Percentiles rank a stretch among this genome's conserved stretches.
Conservation (phyloP, 345 rosid species). For the Eutrema yunnanense region DNA sequence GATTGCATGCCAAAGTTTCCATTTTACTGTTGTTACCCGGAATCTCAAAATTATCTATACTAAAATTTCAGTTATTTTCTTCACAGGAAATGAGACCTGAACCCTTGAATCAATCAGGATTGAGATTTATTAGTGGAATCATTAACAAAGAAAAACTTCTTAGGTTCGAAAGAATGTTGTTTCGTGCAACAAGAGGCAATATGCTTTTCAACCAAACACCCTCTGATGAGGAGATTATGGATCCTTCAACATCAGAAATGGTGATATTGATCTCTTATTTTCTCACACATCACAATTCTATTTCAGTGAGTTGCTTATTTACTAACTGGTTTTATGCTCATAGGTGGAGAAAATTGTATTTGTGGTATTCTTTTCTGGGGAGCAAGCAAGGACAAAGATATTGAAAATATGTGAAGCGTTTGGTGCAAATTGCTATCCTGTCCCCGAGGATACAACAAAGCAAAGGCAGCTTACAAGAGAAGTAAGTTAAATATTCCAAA, state of each 20-base stretch:
- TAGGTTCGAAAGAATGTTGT: slow-evolving; percentile 89
- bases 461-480: slow-evolving; percentile 89
- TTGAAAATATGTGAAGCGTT: slow-evolving; percentile 93
- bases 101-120: slow-evolving; percentile 65
- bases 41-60: slow-evolving; percentile 13
- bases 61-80: slow-evolving; percentile 22
- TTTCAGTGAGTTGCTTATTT: slow-evolving; percentile 12
- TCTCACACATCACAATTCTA: not conserved
- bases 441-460: slow-evolving; percentile 82
- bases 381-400: slow-evolving; percentile 87
- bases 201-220: slow-evolving; percentile 93
- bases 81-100: slow-evolving; percentile 61
- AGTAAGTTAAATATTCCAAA: slow-evolving; percentile 43
- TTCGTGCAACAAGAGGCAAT: slow-evolving; percentile 98
- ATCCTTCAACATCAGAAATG: slow-evolving; percentile 83
- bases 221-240: slow-evolving; percentile 87
- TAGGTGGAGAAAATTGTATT: slow-evolving; percentile 87
- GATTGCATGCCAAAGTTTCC: slow-evolving; percentile 17
- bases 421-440: slow-evolving; percentile 94
- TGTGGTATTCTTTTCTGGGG: slow-evolving; percentile 95
- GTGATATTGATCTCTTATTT: slow-evolving; percentile 35
- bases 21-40: slow-evolving; percentile 15
- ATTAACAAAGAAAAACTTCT: slow-evolving; percentile 63
- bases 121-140: slow-evolving; percentile 87
- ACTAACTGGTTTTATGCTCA: slow-evolving; percentile 9